phyloP scores from a whole-genome alignment of 1,284 basidiomycete species.

The Trichosporon sp. region DNA sequence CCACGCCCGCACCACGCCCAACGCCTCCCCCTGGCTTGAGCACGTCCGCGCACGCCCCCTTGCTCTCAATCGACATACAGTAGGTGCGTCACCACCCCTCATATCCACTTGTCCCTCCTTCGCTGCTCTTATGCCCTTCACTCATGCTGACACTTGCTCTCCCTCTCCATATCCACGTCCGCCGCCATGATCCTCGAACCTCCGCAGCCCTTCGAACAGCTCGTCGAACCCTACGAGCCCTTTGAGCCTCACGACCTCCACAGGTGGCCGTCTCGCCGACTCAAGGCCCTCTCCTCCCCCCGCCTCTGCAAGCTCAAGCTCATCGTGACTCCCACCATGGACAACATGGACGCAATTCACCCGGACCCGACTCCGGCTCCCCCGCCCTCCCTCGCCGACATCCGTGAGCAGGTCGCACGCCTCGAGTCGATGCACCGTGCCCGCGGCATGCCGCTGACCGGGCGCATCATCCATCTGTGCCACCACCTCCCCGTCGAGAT shows the following conservation, averaged over 20 bases:
- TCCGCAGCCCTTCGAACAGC: neutral
- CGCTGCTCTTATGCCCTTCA: neutral
- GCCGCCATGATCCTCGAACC: neutral
- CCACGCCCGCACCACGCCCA: neutral
- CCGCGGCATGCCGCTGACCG: slow-evolving; percentile 67
- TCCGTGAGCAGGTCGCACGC: slow-evolving; percentile 51
- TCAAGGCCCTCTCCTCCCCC: neutral
- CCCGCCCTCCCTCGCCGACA: slow-evolving; percentile 43
- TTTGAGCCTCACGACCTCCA: neutral
- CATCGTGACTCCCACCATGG: neutral
- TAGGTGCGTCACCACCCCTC: neutral
- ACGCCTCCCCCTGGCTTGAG: neutral
- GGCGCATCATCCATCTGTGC: slow-evolving; percentile 79
- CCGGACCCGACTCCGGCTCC: slow-evolving; percentile 45
- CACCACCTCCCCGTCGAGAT: slow-evolving; percentile 51
- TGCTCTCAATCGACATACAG: neutral
- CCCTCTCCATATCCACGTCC: neutral
- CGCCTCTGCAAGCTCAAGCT: neutral
- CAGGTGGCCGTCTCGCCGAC: neutral
- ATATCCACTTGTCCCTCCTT: neutral
- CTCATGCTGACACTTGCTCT: neutral
- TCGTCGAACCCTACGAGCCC: neutral
- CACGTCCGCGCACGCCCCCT: neutral
- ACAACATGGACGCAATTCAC: slow-evolving; percentile 24
- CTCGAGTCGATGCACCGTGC: slow-evolving; percentile 67